These are phyloP conservation scores for Xerocomellus dryophilus DNA, from an alignment of 768 basidiomycete species.

Conservation along the genomic window DNA sequence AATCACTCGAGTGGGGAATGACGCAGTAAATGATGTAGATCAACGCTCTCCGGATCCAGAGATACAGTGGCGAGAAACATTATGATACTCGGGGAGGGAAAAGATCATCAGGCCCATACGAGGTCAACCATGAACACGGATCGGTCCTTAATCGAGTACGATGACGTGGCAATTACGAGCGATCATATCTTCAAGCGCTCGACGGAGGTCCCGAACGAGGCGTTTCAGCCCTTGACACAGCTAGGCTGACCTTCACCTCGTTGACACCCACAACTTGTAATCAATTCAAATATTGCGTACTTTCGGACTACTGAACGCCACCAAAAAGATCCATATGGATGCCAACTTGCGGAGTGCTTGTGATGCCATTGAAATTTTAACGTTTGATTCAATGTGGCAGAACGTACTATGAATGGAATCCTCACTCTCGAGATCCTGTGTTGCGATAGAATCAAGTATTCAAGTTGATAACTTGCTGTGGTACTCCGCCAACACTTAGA, in stretches of 20 bases:
- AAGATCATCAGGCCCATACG: neutral
- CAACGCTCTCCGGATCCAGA: neutral
- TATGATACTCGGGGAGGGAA: neutral
- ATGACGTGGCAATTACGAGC: neutral
- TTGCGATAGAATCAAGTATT: too few relatives aligned
- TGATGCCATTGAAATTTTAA: neutral
- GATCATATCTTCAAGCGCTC: neutral
- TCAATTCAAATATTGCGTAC: neutral
- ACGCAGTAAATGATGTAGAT: neutral
- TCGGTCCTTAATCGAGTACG: neutral
- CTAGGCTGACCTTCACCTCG: neutral
- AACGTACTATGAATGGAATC: neutral
- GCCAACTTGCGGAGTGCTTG: neutral
- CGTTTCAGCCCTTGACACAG: neutral
- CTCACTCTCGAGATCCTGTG: too few relatives aligned
- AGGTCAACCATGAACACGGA: neutral
- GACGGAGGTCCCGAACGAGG: neutral
- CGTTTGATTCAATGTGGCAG: slow-evolving; percentile 1
- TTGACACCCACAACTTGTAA: neutral
- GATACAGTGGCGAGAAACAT: neutral
- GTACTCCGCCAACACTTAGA: neutral
- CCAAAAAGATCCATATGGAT: neutral
- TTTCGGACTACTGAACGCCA: neutral
- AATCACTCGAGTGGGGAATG: neutral
- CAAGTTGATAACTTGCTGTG: neutral